Evolutionary conservation across 1,284 basidiomycete genomes (phyloP).

Genomic region (Malassezia vespertilionis): DNA sequence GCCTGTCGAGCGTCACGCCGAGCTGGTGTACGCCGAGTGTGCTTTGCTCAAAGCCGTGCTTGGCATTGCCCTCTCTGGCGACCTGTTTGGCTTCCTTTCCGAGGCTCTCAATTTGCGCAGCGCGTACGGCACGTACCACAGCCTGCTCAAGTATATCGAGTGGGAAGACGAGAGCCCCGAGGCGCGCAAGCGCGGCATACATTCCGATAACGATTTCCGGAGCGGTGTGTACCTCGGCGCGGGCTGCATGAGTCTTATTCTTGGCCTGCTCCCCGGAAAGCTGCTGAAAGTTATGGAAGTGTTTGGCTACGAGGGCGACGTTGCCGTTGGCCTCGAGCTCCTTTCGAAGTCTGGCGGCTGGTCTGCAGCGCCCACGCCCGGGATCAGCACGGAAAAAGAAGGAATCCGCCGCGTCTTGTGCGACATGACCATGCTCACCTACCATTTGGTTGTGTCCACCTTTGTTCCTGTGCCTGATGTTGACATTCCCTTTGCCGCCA

Average conservation of each 20-base stretch:
- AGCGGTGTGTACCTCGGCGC: constrained; percentile 44
- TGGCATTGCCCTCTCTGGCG: constrained; percentile 43
- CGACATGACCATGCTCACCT: constrained; percentile 43
- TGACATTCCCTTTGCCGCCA: constrained; percentile 42
- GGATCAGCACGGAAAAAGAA: constrained; percentile 22
- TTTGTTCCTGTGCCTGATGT: constrained; percentile 45
- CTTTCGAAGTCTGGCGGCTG: constrained; percentile 35
- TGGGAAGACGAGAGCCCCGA: constrained; percentile 31
- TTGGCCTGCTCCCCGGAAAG: constrained; percentile 42
- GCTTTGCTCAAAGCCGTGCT: constrained; percentile 41
- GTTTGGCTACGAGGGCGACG: constrained; percentile 44
- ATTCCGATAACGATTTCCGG: constrained; percentile 42
- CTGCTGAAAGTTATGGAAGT: constrained; percentile 47
- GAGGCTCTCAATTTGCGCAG: constrained; percentile 46
- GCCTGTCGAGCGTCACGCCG: constrained; percentile 40
- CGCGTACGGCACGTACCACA: constrained; percentile 45
- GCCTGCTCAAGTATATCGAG: constrained; percentile 42
- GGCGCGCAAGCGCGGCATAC: constrained; percentile 6
- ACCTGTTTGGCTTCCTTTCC: constrained; percentile 41
- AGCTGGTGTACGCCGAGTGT: constrained; percentile 42
- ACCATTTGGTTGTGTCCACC: constrained; percentile 44
- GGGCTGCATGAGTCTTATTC: constrained; percentile 43
- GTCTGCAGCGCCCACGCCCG: constrained; percentile 24
- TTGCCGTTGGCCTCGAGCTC: constrained; percentile 30
- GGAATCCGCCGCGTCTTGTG: constrained; percentile 32